A percentile compares a stretch with the other conserved stretches of the same genome.
Evolutionary conservation across 1,284 basidiomycete species (phyloP).

Genomic region (Rhodotorula sp.): DNA sequence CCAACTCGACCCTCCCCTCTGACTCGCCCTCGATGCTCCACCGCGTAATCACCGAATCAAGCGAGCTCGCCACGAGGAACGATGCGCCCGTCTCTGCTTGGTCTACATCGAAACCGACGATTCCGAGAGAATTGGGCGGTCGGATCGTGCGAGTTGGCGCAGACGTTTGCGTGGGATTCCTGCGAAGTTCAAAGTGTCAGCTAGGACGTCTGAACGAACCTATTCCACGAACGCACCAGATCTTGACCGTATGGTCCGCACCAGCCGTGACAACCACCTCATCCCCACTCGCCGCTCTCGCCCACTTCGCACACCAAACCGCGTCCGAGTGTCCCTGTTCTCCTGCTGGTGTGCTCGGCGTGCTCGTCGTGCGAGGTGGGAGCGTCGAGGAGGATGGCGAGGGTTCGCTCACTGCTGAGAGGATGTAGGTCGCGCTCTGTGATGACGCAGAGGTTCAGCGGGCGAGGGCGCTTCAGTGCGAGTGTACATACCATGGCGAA

Average conservation of each 20-base stretch:
- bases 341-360: background rate
- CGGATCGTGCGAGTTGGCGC: constrained; percentile 25
- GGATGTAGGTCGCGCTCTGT: constrained; percentile 35
- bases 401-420: constrained; percentile 15
- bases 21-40: constrained; percentile 30
- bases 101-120: constrained; percentile 39
- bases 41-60: constrained; percentile 39
- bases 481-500: background rate
- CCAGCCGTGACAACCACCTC: constrained; percentile 28
- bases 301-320: constrained; percentile 31
- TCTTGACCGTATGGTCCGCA: constrained; percentile 35
- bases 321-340: constrained; percentile 35
- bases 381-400: background rate
- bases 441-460: background rate
- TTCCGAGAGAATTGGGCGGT: constrained; percentile 30
- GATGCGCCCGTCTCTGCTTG: constrained; percentile 14
- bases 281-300: constrained; percentile 5
- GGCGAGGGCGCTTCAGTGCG: background rate
- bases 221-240: constrained; percentile 26
- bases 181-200: background rate
- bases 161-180: constrained; percentile 19
- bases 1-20: constrained; percentile 34
- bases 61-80: constrained; percentile 34
- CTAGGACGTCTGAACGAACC: background rate
- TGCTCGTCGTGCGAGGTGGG: background rate